A percentile compares a stretch with the other conserved stretches of the same genome.
phyloP scores from a whole-genome alignment of 2,329 filamentous ascomycete genomes.

The Phialophora expanda region DNA sequence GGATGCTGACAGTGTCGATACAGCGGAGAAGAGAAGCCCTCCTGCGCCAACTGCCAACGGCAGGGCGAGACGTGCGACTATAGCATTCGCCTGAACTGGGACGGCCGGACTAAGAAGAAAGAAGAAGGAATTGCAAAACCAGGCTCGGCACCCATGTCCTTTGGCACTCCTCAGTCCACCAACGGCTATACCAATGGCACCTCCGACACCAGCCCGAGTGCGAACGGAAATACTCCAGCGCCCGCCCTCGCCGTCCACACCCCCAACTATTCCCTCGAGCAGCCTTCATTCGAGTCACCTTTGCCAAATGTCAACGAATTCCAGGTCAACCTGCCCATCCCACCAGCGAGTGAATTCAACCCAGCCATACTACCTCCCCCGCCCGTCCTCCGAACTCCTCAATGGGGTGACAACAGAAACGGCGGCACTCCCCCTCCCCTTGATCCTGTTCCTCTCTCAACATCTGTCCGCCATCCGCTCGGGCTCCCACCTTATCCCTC shows the following conservation, averaged over 20 bases:
- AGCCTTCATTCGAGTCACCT: conserved; percentile 18
- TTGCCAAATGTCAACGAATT: conserved; percentile 23
- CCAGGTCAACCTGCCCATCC: conserved; percentile 14
- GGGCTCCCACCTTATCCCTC: conserved; percentile 35
- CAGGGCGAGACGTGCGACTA: conserved; percentile 79
- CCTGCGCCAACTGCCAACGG: conserved; percentile 73
- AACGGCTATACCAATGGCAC: conserved; percentile 30
- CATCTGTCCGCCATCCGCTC: conserved; percentile 22
- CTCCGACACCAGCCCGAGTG: conserved; percentile 16
- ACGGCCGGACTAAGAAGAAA: conserved; percentile 69
- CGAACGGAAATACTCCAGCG: conserved; percentile 19
- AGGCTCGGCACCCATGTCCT: conserved; percentile 47
- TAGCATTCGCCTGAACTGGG: conserved; percentile 80
- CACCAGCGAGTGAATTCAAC: conserved; percentile 23
- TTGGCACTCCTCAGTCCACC: conserved; percentile 26
- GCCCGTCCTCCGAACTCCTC: conserved; percentile 36
- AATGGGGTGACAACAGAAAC: conserved; percentile 33
- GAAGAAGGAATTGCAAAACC: conserved; percentile 41
- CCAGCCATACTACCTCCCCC: conserved; percentile 31
- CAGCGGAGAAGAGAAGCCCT: conserved; percentile 74
- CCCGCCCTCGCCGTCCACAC: conserved; percentile 19
- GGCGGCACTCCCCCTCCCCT: conserved; percentile 3
- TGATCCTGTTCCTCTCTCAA: conserved; percentile 16
- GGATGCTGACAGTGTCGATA: conserved; percentile 23
- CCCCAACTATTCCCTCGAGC: conserved; percentile 23